phyloP scores from a whole-genome alignment of 2,329 filamentous ascomycete species.

The Verticillium dahliae region DNA sequence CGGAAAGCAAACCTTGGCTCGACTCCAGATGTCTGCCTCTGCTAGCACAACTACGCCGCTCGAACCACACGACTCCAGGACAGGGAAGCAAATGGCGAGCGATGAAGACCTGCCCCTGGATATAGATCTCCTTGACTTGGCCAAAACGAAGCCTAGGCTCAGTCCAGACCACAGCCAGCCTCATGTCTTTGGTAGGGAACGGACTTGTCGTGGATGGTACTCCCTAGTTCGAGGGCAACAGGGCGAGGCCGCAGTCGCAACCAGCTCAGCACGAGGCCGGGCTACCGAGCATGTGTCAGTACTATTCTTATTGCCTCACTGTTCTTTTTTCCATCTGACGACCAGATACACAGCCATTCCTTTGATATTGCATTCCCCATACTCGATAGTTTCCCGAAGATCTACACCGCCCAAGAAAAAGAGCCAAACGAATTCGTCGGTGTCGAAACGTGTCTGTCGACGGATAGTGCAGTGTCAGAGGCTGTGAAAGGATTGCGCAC shows the following conservation, averaged over 20 bases:
- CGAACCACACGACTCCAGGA: not conserved
- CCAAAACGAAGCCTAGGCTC: not conserved
- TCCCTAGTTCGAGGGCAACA: constrained; percentile 9
- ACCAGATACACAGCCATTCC: not conserved
- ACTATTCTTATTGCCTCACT: not conserved
- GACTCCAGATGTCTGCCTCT: constrained; percentile 61
- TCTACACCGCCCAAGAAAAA: constrained; percentile 48
- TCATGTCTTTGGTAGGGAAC: constrained; percentile 36
- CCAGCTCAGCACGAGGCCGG: not conserved
- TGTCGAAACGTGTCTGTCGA: constrained; percentile 58
- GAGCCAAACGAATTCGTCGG: constrained; percentile 29
- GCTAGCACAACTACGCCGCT: constrained; percentile 9
- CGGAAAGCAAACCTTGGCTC: constrained; percentile 74
- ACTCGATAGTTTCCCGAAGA: constrained; percentile 75
- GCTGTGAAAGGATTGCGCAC: constrained; percentile 61
- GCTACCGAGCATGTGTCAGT: not conserved
- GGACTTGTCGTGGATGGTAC: constrained; percentile 20
- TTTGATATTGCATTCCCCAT: constrained; percentile 59
- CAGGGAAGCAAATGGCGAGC: not conserved
- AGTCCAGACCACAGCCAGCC: constrained; percentile 13
- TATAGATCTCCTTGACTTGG: constrained; percentile 20
- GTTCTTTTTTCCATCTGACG: not conserved
- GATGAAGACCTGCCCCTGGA: constrained; percentile 12
- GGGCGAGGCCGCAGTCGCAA: not conserved
- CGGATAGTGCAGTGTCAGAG: constrained; percentile 65